Percentiles rank a stretch among this genome's conserved stretches.
These are phyloP conservation scores for Talaromyces sp. DNA, from an alignment of 2,329 filamentous ascomycete species.

Conservation along the genomic window DNA sequence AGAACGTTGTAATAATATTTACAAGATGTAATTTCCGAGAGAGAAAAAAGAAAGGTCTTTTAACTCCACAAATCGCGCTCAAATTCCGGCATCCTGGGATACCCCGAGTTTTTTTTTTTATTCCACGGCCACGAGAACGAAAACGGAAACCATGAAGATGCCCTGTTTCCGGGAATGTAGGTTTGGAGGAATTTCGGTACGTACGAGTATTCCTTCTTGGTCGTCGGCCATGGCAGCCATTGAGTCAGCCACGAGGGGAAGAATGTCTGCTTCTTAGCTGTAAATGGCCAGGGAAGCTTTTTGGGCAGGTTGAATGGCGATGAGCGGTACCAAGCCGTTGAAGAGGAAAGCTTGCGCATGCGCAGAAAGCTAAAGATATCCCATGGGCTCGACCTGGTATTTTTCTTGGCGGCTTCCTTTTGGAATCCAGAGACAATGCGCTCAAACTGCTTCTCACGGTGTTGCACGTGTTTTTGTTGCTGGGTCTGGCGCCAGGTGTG, in stretches of 20 bases:
- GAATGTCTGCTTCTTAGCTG: background rate
- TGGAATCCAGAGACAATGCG: conserved; percentile 30
- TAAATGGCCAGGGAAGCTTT: conserved; percentile 6
- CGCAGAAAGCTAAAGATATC: background rate
- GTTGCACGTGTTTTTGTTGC: conserved; percentile 19
- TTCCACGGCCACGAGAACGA: conserved; percentile 18
- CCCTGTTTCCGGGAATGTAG: conserved; percentile 6
- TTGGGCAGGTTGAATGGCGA: background rate
- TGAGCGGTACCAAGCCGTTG: background rate
- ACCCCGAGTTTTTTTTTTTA: background rate
- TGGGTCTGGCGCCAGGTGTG: conserved; percentile 28
- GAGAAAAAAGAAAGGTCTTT: background rate
- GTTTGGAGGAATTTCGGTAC: conserved; percentile 5
- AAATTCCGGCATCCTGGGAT: background rate
- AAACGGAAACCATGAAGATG: conserved; percentile 17
- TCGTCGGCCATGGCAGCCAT: conserved; percentile 5
- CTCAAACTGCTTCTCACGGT: conserved; percentile 30
- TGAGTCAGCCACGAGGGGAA: background rate
- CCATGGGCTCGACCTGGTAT: background rate
- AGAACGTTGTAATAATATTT: background rate
- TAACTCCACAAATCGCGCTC: conserved; percentile 12
- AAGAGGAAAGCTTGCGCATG: background rate
- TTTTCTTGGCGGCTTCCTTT: conserved; percentile 17
- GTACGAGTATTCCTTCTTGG: background rate
- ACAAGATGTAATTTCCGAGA: background rate